Conservation (phyloP, 2,329 filamentous ascomycete genomes). For the Colletotrichum eleusines region DNA sequence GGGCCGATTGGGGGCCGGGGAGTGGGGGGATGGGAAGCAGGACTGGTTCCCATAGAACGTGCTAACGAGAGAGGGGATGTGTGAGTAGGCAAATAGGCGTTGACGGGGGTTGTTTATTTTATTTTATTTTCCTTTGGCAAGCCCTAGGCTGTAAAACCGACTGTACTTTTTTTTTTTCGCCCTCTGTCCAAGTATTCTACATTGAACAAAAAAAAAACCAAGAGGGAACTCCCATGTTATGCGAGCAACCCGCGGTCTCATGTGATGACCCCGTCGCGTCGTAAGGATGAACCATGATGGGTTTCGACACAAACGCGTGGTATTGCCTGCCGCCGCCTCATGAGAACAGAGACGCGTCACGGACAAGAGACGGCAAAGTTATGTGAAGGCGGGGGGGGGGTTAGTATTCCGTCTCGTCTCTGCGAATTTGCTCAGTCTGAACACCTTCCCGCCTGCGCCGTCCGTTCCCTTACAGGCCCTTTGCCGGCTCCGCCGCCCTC, state of each 20-base stretch:
- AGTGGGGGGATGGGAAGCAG: too few species aligned
- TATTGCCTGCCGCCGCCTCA: not conserved
- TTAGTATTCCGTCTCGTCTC: not conserved
- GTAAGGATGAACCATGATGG: not conserved
- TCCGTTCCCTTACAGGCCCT: not conserved
- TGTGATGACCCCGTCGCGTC: not conserved
- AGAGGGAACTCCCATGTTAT: not conserved
- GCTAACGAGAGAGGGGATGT: not conserved
- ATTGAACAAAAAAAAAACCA: not conserved
- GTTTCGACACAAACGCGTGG: not conserved
- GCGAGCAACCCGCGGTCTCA: not conserved
- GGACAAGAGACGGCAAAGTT: not conserved
- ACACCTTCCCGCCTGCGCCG: not conserved
- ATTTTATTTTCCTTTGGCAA: not conserved
- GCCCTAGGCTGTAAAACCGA: slow-evolving; percentile 21
- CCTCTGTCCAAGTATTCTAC: slow-evolving; percentile 7
- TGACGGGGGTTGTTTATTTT: too few species aligned
- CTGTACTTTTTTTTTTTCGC: slow-evolving; percentile 10
- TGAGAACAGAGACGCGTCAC: not conserved
- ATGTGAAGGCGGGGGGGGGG: too few species aligned
- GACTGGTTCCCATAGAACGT: not conserved
- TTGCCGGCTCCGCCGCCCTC: not conserved
- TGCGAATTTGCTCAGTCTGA: not conserved
- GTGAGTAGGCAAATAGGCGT: slow-evolving; percentile 20
- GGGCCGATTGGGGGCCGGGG: not conserved